Base-by-base conservation (phyloP, 2,329 filamentous ascomycete genomes). In the Camptophora hylomeconis region DNA sequence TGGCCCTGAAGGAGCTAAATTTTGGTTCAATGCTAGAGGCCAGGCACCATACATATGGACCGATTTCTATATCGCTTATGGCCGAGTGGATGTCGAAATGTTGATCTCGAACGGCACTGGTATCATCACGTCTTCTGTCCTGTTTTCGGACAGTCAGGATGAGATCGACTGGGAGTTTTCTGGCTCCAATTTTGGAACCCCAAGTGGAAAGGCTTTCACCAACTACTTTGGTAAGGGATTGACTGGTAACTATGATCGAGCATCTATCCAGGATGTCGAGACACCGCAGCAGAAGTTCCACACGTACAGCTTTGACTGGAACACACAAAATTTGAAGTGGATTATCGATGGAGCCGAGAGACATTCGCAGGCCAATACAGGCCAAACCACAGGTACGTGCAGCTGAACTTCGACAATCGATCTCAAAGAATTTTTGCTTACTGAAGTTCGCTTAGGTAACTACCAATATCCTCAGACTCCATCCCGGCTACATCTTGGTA, bases 151-250 rank as follows among this genome's bases (percentile, higher is more conserved):
- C 47, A 80, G 92, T 49, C 89, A 93, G 65, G 89, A 98, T 49
- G 89, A 98, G 56, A 93, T 98, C 47, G 89, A 98, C 59, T 95
- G 83, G 53, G 89, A 98, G 54, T 95, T 78, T 53, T 70, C 95
- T 31, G 89, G 89, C 41, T 70, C 69, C 28, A 81, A 94, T 49
- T 65, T 92, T 38, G 61, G 63, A 32, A 65, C 89, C 53, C 50
- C 63, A 24, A 70, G 67, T 38, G 40, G 40, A 8, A 18, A 31
- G 7, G 81, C 79, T n/a, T 84, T 95, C 63, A 89, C 84, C 50
- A 98, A 98, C 62, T 98, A 75, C 64, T 98, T 94, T 60, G 94
- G 79, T 61, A 87, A 95, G 61, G 89, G 89, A 48, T 77, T 81
- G 42, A 83, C 82, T 0, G 43, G 49, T 6, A 69, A 69, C 12